Evolutionary conservation across 2,329 filamentous ascomycete genomes (phyloP).

Genomic region (Stagonosporopsis rhizophila): DNA sequence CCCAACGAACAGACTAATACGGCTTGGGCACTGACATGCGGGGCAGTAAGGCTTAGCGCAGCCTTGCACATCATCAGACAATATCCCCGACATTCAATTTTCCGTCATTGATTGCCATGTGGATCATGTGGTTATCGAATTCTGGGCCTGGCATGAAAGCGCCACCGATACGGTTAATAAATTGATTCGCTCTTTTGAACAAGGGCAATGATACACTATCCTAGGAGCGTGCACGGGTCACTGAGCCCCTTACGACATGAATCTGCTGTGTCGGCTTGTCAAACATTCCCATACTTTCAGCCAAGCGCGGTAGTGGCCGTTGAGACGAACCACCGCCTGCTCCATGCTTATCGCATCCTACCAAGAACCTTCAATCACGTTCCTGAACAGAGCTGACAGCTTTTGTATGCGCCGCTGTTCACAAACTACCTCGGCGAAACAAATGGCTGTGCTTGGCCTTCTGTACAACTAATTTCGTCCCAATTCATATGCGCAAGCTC

Average conservation of each 20-base stretch:
- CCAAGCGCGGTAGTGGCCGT: neutral
- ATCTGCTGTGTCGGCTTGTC: neutral
- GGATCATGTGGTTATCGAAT: neutral
- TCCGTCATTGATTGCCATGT: neutral
- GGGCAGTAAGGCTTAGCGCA: slow-evolving; percentile 23
- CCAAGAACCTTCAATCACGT: neutral
- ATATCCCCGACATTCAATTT: slow-evolving; percentile 22
- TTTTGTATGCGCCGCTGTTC: neutral
- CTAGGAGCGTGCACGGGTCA: neutral
- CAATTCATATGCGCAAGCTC: neutral
- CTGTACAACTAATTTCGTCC: neutral
- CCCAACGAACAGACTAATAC: slow-evolving; percentile 2
- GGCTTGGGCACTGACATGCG: slow-evolving; percentile 6
- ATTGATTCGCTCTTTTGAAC: neutral
- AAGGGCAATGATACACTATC: neutral
- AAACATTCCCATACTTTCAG: neutral
- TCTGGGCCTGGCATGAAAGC: too few relatives aligned
- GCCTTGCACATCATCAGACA: slow-evolving; percentile 8
- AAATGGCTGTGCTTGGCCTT: neutral
- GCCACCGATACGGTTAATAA: neutral
- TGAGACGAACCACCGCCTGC: neutral
- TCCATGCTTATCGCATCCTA: slow-evolving; percentile 1
- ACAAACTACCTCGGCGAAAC: neutral
- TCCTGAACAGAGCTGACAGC: neutral
- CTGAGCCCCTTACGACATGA: neutral